Percentiles rank a stretch among this genome's conserved stretches.
Evolutionary conservation across 2,329 filamentous ascomycete genomes (phyloP).

Genomic region (Aspergillus sojae): DNA sequence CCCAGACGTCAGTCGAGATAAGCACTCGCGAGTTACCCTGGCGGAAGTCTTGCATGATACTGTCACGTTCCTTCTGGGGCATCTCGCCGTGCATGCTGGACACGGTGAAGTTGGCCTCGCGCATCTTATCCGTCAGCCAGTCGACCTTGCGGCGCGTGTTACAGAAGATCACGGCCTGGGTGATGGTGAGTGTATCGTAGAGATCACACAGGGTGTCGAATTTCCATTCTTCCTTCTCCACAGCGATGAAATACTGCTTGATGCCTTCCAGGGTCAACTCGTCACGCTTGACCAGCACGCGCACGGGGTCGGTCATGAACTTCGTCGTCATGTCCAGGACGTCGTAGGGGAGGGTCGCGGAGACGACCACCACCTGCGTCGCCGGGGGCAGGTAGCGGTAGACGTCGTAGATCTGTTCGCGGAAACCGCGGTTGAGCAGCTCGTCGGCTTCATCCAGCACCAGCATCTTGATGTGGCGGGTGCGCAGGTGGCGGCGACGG

Average conservation of each 20-base stretch:
- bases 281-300: constrained; percentile 97
- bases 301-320: constrained; percentile 98
- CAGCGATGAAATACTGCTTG: constrained; percentile 99
- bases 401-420: constrained; percentile 98
- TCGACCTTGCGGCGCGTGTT: constrained; percentile 99
- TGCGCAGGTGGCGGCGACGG: constrained; percentile 71
- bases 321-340: constrained; percentile 99
- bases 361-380: constrained; percentile 97
- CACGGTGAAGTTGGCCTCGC: constrained; percentile 97
- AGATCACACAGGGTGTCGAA: constrained; percentile 98
- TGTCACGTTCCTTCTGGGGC: constrained; percentile 96
- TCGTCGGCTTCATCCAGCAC: constrained; percentile 77
- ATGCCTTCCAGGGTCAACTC: constrained; percentile 95
- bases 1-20: constrained; percentile 97
- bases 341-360: constrained; percentile 94
- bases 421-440: constrained; percentile 88
- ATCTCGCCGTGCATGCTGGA: constrained; percentile 99
- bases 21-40: constrained; percentile 94
- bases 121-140: constrained; percentile 99
- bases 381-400: constrained; percentile 95
- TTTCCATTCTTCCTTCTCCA: constrained; percentile 99
- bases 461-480: constrained; percentile 76
- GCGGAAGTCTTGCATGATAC: constrained; percentile 98
- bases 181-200: constrained; percentile 98
- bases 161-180: constrained; percentile 99